These are phyloP conservation scores for Melanogaster broomeanus DNA, from an alignment of 768 basidiomycete genomes.

Conservation along the genomic window DNA sequence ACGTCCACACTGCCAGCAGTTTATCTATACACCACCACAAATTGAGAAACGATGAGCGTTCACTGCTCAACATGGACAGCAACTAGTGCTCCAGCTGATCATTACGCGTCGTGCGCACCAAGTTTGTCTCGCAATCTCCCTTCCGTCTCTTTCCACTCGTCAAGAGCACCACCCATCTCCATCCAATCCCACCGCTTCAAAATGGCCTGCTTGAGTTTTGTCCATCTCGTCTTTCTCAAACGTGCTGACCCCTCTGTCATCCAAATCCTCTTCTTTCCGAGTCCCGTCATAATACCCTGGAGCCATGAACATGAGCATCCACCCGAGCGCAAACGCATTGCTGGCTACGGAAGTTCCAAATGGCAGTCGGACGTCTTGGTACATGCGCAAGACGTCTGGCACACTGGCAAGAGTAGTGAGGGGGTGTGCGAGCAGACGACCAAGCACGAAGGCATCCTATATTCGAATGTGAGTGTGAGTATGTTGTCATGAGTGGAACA, in stretches of 20 bases:
- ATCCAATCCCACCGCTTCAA: constrained; percentile 14
- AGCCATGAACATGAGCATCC: constrained; percentile 18
- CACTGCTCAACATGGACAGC: no score
- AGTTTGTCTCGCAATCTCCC: not conserved
- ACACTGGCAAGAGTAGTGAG: constrained; percentile 9
- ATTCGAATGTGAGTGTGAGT: not conserved
- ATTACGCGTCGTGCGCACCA: no score
- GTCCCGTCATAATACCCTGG: constrained; percentile 25
- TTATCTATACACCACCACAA: no score
- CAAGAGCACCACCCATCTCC: constrained; percentile 8
- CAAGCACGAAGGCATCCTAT: constrained; percentile 27
- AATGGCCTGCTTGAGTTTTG: constrained; percentile 10
- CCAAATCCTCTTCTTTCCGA: constrained; percentile 5
- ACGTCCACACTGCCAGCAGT: no score
- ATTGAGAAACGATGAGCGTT: no score
- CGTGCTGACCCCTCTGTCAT: constrained; percentile 6
- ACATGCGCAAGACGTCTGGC: constrained; percentile 11
- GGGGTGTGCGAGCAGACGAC: constrained; percentile 16
- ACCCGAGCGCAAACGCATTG: constrained; percentile 15
- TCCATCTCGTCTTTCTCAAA: constrained; percentile 21
- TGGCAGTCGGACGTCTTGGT: constrained; percentile 22
- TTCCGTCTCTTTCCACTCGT: constrained; percentile 19
- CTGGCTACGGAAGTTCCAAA: constrained; percentile 12
- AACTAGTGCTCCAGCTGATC: no score
- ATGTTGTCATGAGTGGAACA: not conserved